Evolutionary conservation across 805 yeast genomes (phyloP).

Genomic region (Metschnikowia lunata): DNA sequence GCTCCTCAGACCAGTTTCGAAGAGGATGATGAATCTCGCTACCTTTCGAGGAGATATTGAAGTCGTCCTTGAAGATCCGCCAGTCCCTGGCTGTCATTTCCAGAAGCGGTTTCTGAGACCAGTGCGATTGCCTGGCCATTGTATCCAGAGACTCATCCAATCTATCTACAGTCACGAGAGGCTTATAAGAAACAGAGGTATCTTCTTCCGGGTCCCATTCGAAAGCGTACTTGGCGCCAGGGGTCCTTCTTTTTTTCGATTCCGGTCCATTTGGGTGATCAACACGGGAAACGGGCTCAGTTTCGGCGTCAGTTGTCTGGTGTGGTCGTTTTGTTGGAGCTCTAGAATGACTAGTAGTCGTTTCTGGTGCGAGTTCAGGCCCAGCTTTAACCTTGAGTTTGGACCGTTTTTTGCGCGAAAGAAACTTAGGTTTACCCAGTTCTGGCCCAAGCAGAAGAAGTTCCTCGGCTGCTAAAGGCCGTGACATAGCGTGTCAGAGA

Average conservation of each 20-base stretch:
- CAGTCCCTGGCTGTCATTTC: constrained; percentile 83
- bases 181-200: constrained; percentile 45
- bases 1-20: constrained; percentile 68
- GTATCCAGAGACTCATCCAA: constrained; percentile 9
- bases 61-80: constrained; percentile 82
- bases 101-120: constrained; percentile 63
- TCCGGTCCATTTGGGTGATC: too few species aligned
- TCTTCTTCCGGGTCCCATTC: constrained; percentile 71
- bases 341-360: too few species aligned
- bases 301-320: too few species aligned
- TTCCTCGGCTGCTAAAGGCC: constrained; percentile 17
- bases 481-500: constrained; percentile 8
- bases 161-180: constrained; percentile 29
- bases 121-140: constrained; percentile 36
- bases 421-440: constrained; percentile 13
- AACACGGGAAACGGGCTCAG: too few species aligned
- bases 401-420: constrained; percentile 12
- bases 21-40: constrained; percentile 51
- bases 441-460: constrained; percentile 8
- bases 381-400: not conserved
- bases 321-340: too few species aligned
- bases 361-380: too few species aligned
- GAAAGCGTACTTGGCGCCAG: constrained; percentile 47
- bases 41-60: constrained; percentile 55
- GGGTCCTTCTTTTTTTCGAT: not conserved